Percentiles rank a stretch among this genome's conserved stretches.
phyloP scores from a whole-genome alignment of 2,329 filamentous ascomycete genomes.

The Exophiala dermatitidis region DNA sequence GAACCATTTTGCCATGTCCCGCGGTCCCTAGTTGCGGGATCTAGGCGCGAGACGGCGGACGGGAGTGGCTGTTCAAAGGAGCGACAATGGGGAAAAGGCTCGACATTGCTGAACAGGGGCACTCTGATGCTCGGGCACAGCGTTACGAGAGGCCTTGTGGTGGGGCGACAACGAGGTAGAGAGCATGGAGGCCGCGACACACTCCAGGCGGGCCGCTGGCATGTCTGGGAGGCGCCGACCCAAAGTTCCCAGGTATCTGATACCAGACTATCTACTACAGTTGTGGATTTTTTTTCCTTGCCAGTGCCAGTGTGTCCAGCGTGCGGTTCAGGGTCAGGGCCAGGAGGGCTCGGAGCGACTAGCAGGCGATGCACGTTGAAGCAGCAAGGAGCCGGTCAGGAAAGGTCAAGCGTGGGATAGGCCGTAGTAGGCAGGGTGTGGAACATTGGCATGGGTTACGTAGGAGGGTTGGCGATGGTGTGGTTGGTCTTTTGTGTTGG shows the following conservation, averaged over 20 bases:
- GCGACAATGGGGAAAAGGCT: constrained; percentile 17
- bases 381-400: constrained; percentile 21
- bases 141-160: background rate
- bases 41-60: constrained; percentile 27
- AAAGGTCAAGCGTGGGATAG: constrained; percentile 21
- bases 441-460: constrained; percentile 5
- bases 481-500: background rate
- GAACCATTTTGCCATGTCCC: constrained; percentile 16
- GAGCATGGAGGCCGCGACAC: background rate
- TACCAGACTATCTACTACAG: background rate
- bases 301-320: background rate
- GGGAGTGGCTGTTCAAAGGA: constrained; percentile 24
- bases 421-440: constrained; percentile 5
- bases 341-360: background rate
- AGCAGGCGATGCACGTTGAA: constrained; percentile 9
- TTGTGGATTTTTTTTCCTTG: constrained; percentile 2
- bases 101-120: constrained; percentile 20
- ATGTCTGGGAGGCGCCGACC: background rate
- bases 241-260: background rate
- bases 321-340: constrained; percentile 1
- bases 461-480: background rate
- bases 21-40: constrained; percentile 26
- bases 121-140: background rate
- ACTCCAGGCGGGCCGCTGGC: too few species aligned
- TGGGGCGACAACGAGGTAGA: background rate